Conservation (phyloP, 441 rosid species). For the Pelargonium cotyledonis region DNA sequence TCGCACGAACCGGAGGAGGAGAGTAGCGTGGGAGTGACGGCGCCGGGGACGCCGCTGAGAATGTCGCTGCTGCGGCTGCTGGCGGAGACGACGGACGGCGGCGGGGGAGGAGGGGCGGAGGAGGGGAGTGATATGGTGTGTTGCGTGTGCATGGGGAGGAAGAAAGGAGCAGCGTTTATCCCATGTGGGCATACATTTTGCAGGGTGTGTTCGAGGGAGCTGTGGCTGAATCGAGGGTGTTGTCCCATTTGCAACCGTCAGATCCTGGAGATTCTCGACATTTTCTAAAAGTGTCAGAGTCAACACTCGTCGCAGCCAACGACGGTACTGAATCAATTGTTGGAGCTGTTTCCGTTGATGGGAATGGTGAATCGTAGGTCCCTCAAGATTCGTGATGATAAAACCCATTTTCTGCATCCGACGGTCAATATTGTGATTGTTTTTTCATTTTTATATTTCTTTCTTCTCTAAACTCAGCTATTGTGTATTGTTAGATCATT, state of each 20-base stretch:
- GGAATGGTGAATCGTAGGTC: background rate
- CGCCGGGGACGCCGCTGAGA: conserved; percentile 33
- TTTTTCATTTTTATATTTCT: background rate
- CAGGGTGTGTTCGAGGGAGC: conserved; percentile 62
- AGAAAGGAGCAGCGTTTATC: conserved; percentile 82
- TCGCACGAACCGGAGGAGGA: conserved; percentile 20
- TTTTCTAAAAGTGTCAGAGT: conserved; percentile 28
- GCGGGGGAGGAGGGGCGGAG: conserved; percentile 19
- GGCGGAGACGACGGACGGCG: conserved; percentile 49
- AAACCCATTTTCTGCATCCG: background rate
- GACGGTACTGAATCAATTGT: background rate
- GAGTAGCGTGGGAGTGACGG: conserved; percentile 10
- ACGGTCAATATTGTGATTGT: background rate
- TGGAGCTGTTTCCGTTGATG: background rate
- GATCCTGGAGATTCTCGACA: conserved; percentile 65
- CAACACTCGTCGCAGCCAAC: background rate
- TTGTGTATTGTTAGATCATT: too few species aligned
- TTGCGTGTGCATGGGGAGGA: conserved; percentile 92
- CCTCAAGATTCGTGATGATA: background rate
- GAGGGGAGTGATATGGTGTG: conserved; percentile 51
- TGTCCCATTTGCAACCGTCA: conserved; percentile 83
- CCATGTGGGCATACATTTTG: conserved; percentile 94
- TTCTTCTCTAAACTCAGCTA: background rate
- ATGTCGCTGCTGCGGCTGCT: conserved; percentile 68
- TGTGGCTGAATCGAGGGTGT: conserved; percentile 60